Evolutionary conservation across 768 basidiomycete genomes (phyloP), one percentile per base, ranked within the genome.

Genomic region (Mycena maculata): DNA sequence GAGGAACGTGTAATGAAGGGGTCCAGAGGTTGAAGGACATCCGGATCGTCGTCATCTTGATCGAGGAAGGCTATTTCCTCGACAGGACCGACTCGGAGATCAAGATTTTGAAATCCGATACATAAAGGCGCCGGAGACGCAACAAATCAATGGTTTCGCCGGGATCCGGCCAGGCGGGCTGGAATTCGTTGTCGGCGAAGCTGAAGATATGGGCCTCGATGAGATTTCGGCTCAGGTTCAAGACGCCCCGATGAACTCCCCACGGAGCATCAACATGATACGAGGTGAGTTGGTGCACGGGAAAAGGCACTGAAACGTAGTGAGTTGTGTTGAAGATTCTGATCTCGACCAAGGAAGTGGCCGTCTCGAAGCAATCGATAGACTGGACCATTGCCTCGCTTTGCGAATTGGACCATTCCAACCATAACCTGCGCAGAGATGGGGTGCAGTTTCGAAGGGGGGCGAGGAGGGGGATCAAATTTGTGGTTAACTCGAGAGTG

Each of bases 191-290:
- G 9, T 3, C n/a, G 3, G 23, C n/a, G 25, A 15, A 48, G 48
- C 28, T 20, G 36, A 4, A 2, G 22, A 61, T 39, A 10, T 27
- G 47, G 1, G 49, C 60, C 38, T 27, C 18, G 8, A 50, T 27
- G 15, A 63, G 31, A 7, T 63, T 45, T 38, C 0, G 31, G 2
- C 28, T 48, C 11, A 33, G 16, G 31, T 50, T 38, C 22, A 65
- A 23, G 6, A 58, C 25, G 10, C 15, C 25, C 9, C 20, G 28
- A 52, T 65, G 63, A 13, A 30, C 18, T 11, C 18, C 33, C 56
- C 63, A 65, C 0, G 55, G 49, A 18, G 9, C 49, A 8, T 44
- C 16, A 27, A 58, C n/a, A 3, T 42, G 39, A 27, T 65, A 65
- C 8, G 48, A n/a, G 4, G 56, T 65, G 31, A 65, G 63, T 11